Evolutionary conservation across 2,329 filamentous ascomycete genomes (phyloP).

Genomic region (Botryotinia calthae): DNA sequence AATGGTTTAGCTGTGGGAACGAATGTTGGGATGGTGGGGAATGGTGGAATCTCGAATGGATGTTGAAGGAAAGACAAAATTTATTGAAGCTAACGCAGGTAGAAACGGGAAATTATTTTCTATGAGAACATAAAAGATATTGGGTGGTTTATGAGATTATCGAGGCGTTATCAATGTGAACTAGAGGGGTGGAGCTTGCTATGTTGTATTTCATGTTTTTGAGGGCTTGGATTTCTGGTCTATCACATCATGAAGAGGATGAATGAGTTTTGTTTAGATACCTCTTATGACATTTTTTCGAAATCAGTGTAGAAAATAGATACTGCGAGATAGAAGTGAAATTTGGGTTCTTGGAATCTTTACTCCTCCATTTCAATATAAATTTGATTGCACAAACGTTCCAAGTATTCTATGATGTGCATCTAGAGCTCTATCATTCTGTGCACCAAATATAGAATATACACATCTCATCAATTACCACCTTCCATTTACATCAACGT

Average conservation of each 20-base stretch:
- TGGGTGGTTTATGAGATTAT: fast-evolving
- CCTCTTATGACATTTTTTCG: neutral
- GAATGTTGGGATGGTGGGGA: neutral
- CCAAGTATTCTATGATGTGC: neutral
- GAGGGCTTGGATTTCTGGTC: neutral
- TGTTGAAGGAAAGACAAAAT: neutral
- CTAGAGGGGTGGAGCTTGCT: neutral
- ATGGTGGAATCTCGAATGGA: neutral
- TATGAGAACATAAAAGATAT: too few relatives aligned
- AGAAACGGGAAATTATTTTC: neutral
- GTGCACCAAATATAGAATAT: too few relatives aligned
- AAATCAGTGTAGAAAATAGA: neutral
- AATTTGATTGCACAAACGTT: neutral
- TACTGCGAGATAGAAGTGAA: neutral
- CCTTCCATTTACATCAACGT: neutral
- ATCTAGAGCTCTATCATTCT: too few relatives aligned
- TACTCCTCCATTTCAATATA: neutral
- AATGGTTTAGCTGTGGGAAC: neutral
- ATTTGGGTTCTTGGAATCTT: neutral
- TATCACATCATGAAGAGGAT: neutral
- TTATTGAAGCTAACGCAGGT: neutral
- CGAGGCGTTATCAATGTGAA: too few relatives aligned
- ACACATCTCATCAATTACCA: neutral
- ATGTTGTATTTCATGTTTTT: neutral
- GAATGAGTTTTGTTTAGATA: neutral